Evolutionary conservation across 2,329 filamentous ascomycete species (phyloP).

Genomic region (Sphaceloma murrayae): DNA sequence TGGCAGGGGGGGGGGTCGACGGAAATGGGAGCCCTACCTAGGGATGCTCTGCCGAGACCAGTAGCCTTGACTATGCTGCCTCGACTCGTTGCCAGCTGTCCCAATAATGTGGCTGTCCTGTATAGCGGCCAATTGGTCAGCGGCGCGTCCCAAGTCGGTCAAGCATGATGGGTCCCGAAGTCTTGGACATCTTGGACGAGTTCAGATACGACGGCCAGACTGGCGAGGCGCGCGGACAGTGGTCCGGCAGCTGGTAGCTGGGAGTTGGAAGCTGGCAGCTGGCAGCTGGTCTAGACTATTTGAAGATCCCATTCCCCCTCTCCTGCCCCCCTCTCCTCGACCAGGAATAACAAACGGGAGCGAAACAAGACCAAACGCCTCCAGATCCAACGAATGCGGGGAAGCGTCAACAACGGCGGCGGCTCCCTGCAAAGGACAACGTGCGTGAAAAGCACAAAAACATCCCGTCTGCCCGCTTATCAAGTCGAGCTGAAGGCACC

Average conservation of each 20-base stretch:
- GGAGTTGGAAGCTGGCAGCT: background rate
- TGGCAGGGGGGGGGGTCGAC: no score
- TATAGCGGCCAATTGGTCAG: constrained; percentile 1
- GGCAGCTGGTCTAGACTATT: constrained; percentile 7
- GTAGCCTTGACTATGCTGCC: background rate
- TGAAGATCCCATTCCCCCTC: background rate
- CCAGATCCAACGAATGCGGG: background rate
- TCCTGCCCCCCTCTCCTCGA: background rate
- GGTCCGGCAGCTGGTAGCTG: background rate
- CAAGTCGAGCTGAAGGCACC: constrained; percentile 1
- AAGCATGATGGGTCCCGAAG: background rate
- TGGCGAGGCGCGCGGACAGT: background rate
- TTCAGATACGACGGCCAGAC: background rate
- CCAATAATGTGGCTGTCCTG: no score
- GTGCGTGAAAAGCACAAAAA: background rate
- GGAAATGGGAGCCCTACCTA: background rate
- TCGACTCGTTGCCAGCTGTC: no score
- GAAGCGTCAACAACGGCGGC: no score
- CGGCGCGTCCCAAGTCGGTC: background rate
- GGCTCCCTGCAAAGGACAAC: no score
- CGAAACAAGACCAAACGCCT: no score
- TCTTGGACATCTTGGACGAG: constrained; percentile 9
- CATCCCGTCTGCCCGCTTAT: background rate
- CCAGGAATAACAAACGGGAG: no score
- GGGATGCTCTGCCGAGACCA: constrained; percentile 4